phyloP scores from a whole-genome alignment of 495 filamentous ascomycete species.

The Trichocladium uniseriatum region DNA sequence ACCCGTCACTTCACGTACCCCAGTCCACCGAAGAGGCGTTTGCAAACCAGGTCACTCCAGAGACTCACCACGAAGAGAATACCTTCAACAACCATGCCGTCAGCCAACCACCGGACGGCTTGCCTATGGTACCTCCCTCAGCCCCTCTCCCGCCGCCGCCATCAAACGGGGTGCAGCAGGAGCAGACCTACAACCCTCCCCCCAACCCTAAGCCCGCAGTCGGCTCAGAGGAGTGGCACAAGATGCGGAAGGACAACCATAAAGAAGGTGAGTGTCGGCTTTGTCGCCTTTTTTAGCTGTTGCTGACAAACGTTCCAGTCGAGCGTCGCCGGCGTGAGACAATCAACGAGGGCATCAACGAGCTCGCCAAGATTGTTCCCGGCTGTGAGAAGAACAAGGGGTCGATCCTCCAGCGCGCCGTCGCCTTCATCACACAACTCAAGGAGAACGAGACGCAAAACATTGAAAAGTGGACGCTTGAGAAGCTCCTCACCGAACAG shows the following conservation, averaged over 20 bases:
- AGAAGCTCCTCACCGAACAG: slow-evolving; percentile 90
- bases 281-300: too few relatives aligned
- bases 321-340: slow-evolving; percentile 95
- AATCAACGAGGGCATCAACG: slow-evolving; percentile 98
- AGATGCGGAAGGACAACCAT: slow-evolving; percentile 93
- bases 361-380: slow-evolving; percentile 93
- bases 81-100: slow-evolving; percentile 23
- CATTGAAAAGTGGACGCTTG: slow-evolving; percentile 92
- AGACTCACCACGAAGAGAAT: slow-evolving; percentile 26
- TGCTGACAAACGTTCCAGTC: too few relatives aligned
- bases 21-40: slow-evolving; percentile 64
- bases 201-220: slow-evolving; percentile 65
- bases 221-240: slow-evolving; percentile 96
- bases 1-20: slow-evolving; percentile 60
- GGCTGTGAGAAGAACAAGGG: slow-evolving; percentile 99
- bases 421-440: slow-evolving; percentile 85
- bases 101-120: slow-evolving; percentile 39
- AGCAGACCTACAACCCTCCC: slow-evolving; percentile 15
- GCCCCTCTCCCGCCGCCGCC: slow-evolving; percentile 29
- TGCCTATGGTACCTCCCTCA: slow-evolving; percentile 35
- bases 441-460: slow-evolving; percentile 91
- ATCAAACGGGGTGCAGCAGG: slow-evolving; percentile 21
- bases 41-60: slow-evolving; percentile 22
- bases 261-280: slow-evolving; percentile 77
- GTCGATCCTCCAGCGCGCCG: slow-evolving; percentile 87